Evolutionary conservation across 208 protist genomes (phyloP).

Genomic region (Crithidia fasciculata): DNA sequence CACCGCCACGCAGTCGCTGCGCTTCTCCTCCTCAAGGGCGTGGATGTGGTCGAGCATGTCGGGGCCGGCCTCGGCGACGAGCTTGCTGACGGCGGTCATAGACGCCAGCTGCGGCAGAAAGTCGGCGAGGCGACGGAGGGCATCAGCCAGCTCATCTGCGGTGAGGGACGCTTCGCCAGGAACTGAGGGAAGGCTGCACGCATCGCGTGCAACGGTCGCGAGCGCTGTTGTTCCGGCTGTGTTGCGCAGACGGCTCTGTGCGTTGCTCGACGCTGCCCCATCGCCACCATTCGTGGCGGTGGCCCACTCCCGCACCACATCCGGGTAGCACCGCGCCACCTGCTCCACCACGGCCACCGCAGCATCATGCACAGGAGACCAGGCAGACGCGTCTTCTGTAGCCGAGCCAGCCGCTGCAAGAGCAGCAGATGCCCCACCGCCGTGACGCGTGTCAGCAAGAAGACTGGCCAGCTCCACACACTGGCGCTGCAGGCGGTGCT

Average conservation of each 20-base stretch:
- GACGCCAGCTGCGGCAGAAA: constrained; percentile 24
- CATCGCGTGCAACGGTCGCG: neutral
- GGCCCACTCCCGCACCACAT: constrained; percentile 3
- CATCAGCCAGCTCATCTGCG: constrained; percentile 10
- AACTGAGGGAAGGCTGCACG: neutral
- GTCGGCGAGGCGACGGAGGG: constrained; percentile 16
- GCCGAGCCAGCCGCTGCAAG: neutral
- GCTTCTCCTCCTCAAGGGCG: constrained; percentile 29
- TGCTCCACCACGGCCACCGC: constrained; percentile 26
- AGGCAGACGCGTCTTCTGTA: neutral
- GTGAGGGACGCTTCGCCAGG: neutral
- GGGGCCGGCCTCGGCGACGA: constrained; percentile 7
- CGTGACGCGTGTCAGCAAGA: neutral
- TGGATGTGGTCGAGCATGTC: constrained; percentile 24
- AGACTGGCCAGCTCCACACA: constrained; percentile 26
- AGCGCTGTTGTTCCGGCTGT: neutral
- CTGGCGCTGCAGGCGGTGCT: constrained; percentile 28
- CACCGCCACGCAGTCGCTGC: constrained; percentile 24
- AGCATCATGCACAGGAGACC: constrained; percentile 17
- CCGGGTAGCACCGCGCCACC: constrained; percentile 19
- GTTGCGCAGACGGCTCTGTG: neutral
- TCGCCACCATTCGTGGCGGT: neutral
- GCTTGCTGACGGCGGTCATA: constrained; percentile 1
- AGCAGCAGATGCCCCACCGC: neutral
- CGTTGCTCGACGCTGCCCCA: neutral